Evolutionary conservation across 2,329 filamentous ascomycete species (phyloP).

Genomic region (Escovopsis sp.): DNA sequence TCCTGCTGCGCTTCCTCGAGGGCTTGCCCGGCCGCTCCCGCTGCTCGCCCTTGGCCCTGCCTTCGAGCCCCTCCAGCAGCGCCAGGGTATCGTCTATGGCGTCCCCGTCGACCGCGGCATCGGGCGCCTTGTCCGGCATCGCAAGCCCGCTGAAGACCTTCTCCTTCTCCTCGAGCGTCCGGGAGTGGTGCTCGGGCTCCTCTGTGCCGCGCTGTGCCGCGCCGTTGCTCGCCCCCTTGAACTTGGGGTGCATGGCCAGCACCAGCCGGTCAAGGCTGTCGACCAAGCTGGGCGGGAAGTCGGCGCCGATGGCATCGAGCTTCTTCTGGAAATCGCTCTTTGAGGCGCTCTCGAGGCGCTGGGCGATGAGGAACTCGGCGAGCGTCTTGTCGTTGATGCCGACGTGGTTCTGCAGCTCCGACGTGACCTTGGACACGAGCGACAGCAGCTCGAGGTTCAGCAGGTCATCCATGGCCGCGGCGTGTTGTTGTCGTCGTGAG

Average conservation of each 20-base stretch:
- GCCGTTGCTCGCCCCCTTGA: constrained; percentile 44
- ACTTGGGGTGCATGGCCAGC: constrained; percentile 77
- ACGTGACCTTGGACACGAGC: constrained; percentile 86
- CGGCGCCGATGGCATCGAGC: constrained; percentile 63
- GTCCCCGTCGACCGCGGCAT: constrained; percentile 31
- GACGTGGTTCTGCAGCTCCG: constrained; percentile 86
- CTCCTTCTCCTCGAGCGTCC: constrained; percentile 54
- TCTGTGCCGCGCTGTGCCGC: no score
- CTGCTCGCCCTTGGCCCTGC: constrained; percentile 38
- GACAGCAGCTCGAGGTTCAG: constrained; percentile 84
- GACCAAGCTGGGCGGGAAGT: constrained; percentile 71
- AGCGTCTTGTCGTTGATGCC: constrained; percentile 88
- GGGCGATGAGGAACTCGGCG: constrained; percentile 89
- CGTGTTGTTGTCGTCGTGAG: constrained; percentile 5
- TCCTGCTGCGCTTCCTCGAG: constrained; percentile 43
- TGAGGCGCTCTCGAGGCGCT: constrained; percentile 61
- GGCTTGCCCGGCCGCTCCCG: constrained; percentile 21
- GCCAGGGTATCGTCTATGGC: constrained; percentile 88
- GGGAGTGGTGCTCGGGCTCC: constrained; percentile 23
- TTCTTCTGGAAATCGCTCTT: constrained; percentile 61
- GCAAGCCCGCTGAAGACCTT: constrained; percentile 83
- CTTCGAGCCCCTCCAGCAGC: constrained; percentile 71
- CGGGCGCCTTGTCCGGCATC: constrained; percentile 59
- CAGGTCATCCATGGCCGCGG: constrained; percentile 64
- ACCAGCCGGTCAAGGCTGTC: constrained; percentile 87